phyloP scores from a whole-genome alignment of 1,139 yeast species.

The Hyphopichia burtonii region DNA sequence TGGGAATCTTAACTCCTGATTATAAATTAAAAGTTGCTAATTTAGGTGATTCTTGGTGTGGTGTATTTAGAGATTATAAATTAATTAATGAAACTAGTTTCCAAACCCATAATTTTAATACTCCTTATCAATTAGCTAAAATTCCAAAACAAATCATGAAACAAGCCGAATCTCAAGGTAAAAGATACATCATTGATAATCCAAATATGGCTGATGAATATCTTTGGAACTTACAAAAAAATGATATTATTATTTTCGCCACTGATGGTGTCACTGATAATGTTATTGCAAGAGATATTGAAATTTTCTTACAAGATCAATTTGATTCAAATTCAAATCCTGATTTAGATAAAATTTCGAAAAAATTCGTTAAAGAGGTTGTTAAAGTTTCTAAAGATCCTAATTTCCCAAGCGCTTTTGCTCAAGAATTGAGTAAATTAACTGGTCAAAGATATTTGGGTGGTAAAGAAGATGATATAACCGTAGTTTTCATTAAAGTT shows the following conservation, averaged over 20 bases:
- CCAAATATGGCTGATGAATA: slow-evolving; percentile 54
- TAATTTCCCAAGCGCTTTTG: slow-evolving; percentile 78
- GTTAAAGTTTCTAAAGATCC: slow-evolving; percentile 70
- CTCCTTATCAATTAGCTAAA: slow-evolving; percentile 87
- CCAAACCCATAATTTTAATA: slow-evolving; percentile 87
- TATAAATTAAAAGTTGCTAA: slow-evolving; percentile 64
- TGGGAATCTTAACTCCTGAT: slow-evolving; percentile 65
- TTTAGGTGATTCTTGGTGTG: slow-evolving; percentile 94
- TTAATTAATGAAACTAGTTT: slow-evolving; percentile 67
- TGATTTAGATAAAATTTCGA: slow-evolving; percentile 41
- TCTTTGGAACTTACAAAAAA: slow-evolving; percentile 52
- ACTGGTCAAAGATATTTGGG: slow-evolving; percentile 77
- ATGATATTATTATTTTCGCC: slow-evolving; percentile 79
- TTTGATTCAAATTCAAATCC: slow-evolving; percentile 17
- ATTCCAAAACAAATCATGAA: slow-evolving; percentile 64
- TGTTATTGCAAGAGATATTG: slow-evolving; percentile 72
- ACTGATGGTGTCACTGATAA: slow-evolving; percentile 96
- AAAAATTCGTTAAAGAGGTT: slow-evolving; percentile 65
- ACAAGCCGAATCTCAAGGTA: slow-evolving; percentile 56
- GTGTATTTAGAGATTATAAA: slow-evolving; percentile 68
- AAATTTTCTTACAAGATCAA: slow-evolving; percentile 53
- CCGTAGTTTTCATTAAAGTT: slow-evolving; percentile 71
- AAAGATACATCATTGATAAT: slow-evolving; percentile 58
- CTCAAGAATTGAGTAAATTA: slow-evolving; percentile 70
- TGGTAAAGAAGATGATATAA: slow-evolving; percentile 94